phyloP scores from a whole-genome alignment of 2,329 filamentous ascomycete genomes.

The Mycosphaerella arachidis region DNA sequence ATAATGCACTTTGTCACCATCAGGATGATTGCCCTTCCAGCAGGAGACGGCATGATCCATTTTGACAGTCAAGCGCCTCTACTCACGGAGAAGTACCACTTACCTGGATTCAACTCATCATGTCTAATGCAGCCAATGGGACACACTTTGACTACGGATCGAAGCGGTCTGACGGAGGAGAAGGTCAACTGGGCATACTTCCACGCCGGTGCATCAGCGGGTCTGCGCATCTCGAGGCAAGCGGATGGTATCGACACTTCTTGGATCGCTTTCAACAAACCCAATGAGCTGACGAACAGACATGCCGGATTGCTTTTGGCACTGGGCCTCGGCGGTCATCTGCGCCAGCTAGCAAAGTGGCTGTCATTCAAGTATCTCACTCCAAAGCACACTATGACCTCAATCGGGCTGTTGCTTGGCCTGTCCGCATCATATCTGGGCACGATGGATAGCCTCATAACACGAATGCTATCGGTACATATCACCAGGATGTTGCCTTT shows the following conservation, averaged over 20 bases:
- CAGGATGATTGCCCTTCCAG: slow-evolving; percentile 81
- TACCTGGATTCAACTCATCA: slow-evolving; percentile 85
- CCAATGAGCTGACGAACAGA: slow-evolving; percentile 85
- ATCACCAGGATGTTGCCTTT: slow-evolving; percentile 90
- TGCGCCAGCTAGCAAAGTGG: slow-evolving; percentile 95
- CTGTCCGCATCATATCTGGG: slow-evolving; percentile 90
- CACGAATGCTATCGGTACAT: slow-evolving; percentile 87
- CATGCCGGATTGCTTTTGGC: slow-evolving; percentile 92
- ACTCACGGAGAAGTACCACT: slow-evolving; percentile 84
- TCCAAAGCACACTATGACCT: slow-evolving; percentile 98
- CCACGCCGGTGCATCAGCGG: slow-evolving; percentile 90
- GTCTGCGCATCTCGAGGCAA: slow-evolving; percentile 80
- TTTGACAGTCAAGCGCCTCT: slow-evolving; percentile 84
- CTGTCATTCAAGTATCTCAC: slow-evolving; percentile 99
- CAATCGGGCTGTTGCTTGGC: slow-evolving; percentile 87
- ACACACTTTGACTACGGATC: slow-evolving; percentile 89
- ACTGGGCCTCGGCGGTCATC: slow-evolving; percentile 85
- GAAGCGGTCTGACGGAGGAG: slow-evolving; percentile 81
- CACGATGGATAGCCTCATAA: slow-evolving; percentile 95
- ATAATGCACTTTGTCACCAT: slow-evolving; percentile 81
- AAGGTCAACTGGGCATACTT: slow-evolving; percentile 99
- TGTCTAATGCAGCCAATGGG: slow-evolving; percentile 90
- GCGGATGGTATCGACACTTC: slow-evolving; percentile 95
- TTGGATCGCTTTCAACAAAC: slow-evolving; percentile 98
- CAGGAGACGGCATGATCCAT: slow-evolving; percentile 80